Base-by-base conservation (phyloP, 1,284 basidiomycete genomes). In the Cerrena zonata region DNA sequence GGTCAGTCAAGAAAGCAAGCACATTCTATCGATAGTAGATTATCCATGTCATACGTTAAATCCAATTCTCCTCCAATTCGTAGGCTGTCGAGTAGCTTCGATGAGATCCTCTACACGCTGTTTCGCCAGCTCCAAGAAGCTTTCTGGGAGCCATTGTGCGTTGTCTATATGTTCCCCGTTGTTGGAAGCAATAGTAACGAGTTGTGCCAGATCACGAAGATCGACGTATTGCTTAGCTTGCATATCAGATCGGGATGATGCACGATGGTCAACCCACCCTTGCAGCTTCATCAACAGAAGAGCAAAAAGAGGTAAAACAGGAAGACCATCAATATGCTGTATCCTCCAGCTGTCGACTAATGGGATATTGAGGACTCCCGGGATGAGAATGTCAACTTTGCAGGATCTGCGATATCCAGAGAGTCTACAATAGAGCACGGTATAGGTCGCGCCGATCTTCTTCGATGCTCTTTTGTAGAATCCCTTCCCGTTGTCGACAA, bases 351-450 rank as follows among this genome's bases (percentile, higher is more conserved):
- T 15, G 5, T 63, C 59, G 26, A 70, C 51, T 26, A 45, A 13
- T 1, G 69, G 69, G 38, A 71, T 66, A 49, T 65, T 56, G 26
- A 70, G 51, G 11, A 53, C 46, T 0, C 65, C 65, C 5, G 69
- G 66, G n/a, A 64, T 40, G 25, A 71, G 61, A 40, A 71, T 52
- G 52, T 71, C 69, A 26, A 70, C 64, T 53, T 69, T 70, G 57
- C 66, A 65, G 1, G 23, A 45, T 12, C 50, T 40, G n/a, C 49
- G 11, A 5, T 26, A 27, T 5, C 49, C 21, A 19, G 45, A 34
- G 19, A 65, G 54, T 12, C 36, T 22, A 49, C 56, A 67, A 60
- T 58, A 69, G 4, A 70, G 57, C 1, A 69, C 61, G 36, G 58
- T 54, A 53, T 68, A 70, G 4, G 55, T 55, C n/a, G 58, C 58